A percentile compares a stretch with the other conserved stretches of the same genome.
Conservation (phyloP, 2,329 filamentous ascomycete species). For the Aureobasidium zeae region DNA sequence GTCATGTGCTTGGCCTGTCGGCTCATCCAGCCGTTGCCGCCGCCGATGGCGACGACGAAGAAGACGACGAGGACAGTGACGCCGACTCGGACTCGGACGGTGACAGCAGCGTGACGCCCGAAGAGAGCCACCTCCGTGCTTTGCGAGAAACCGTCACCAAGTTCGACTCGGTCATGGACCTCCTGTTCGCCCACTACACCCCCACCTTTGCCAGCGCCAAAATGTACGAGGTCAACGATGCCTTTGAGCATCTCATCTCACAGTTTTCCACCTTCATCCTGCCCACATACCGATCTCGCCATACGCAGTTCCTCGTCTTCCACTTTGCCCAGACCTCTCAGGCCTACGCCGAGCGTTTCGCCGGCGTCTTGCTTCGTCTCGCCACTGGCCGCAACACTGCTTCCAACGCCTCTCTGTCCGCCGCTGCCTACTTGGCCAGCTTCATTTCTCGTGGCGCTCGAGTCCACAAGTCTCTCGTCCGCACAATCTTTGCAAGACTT, state of each 20-base stretch:
- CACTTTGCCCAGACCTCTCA: conserved; percentile 83
- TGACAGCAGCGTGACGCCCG: conserved; percentile 51
- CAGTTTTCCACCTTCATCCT: conserved; percentile 85
- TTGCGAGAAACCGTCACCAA: conserved; percentile 79
- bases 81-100: conserved; percentile 58
- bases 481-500: conserved; percentile 71
- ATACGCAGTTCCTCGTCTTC: conserved; percentile 92
- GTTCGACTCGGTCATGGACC: conserved; percentile 81
- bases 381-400: conserved; percentile 68
- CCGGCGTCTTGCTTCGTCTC: conserved; percentile 74
- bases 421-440: conserved; percentile 85
- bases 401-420: conserved; percentile 73
- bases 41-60: conserved; percentile 36
- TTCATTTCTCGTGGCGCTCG: conserved; percentile 87
- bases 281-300: conserved; percentile 81
- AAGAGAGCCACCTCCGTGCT: conserved; percentile 53
- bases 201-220: conserved; percentile 61
- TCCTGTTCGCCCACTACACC: conserved; percentile 75
- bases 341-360: conserved; percentile 71
- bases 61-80: conserved; percentile 51
- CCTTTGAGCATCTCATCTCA: conserved; percentile 68
- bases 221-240: conserved; percentile 58
- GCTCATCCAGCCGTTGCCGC: conserved; percentile 19
- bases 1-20: conserved; percentile 49
- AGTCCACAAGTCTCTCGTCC: conserved; percentile 66